Conservation (phyloP, 2,329 filamentous ascomycete genomes). For the Venturiaceae sp. region DNA sequence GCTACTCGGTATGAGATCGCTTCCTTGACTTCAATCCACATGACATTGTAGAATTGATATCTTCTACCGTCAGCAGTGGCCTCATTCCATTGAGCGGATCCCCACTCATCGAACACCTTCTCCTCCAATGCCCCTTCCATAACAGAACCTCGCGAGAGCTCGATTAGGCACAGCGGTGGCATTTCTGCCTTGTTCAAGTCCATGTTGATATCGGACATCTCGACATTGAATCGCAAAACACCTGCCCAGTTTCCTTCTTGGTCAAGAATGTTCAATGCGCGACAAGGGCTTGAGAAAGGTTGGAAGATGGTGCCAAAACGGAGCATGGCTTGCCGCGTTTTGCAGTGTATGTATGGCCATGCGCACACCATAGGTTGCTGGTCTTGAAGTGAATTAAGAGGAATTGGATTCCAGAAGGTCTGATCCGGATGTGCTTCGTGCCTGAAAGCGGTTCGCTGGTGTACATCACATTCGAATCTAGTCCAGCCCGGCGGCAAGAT, state of each 20-base stretch:
- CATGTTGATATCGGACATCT: background rate
- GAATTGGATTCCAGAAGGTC: background rate
- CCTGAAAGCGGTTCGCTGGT: background rate
- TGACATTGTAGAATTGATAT: background rate
- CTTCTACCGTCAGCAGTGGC: background rate
- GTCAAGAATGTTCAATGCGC: background rate
- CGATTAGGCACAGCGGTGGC: too few species aligned
- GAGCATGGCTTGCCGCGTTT: background rate
- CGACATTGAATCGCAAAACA: background rate
- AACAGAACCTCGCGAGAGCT: background rate
- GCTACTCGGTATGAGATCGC: background rate
- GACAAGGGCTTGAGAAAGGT: background rate
- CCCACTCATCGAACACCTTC: background rate
- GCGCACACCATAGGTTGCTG: background rate
- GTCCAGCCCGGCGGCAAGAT: background rate
- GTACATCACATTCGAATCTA: background rate
- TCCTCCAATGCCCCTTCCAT: background rate
- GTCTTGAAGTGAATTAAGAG: background rate
- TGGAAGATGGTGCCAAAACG: background rate
- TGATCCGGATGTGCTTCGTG: background rate
- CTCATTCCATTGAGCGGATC: background rate
- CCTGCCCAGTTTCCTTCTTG: background rate
- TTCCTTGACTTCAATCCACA: background rate
- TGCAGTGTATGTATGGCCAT: background rate
- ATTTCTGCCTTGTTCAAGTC: background rate